These are phyloP conservation scores for Euphorbia pulcherrima DNA, from an alignment of 345 rosid genomes.

Conservation along the genomic window DNA sequence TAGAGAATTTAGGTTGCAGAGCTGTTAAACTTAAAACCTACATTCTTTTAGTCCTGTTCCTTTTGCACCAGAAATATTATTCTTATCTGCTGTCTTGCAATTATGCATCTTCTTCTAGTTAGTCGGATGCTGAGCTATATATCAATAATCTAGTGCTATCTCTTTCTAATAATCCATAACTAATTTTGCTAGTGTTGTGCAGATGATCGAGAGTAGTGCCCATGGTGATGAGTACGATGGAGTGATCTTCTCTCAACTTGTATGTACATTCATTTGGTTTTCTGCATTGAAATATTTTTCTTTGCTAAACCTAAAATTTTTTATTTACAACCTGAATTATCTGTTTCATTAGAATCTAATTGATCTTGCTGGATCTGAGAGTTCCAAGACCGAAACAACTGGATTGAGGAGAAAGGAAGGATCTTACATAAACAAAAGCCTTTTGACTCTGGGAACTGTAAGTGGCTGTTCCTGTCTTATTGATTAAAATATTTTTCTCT, in stretches of 20 bases:
- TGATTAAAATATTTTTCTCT: neutral
- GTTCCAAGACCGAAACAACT: conserved; percentile 98
- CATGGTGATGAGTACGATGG: conserved; percentile 96
- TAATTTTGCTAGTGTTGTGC: conserved; percentile 32
- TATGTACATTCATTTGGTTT: conserved; percentile 37
- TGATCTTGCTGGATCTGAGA: conserved; percentile 99
- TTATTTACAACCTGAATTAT: conserved; percentile 18
- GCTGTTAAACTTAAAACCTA: neutral
- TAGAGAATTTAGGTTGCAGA: neutral
- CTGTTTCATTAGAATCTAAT: conserved; percentile 73
- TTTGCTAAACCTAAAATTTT: neutral
- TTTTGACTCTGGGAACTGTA: conserved; percentile 98
- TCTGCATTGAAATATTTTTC: conserved; percentile 9
- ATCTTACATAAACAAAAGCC: conserved; percentile 98
- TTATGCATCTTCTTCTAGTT: neutral
- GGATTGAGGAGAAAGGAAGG: conserved; percentile 98
- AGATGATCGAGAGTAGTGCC: conserved; percentile 98
- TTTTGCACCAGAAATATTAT: neutral
- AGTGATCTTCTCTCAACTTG: conserved; percentile 97
- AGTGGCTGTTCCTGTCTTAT: conserved; percentile 21
- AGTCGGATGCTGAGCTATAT: neutral
- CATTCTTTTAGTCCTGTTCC: neutral
- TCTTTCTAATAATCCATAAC: conserved; percentile 10
- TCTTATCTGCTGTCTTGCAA: neutral
- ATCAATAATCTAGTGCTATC: neutral